These are phyloP conservation scores for Pneumocystis carinii DNA, from an alignment of 1,139 yeast genomes.

Conservation along the genomic window DNA sequence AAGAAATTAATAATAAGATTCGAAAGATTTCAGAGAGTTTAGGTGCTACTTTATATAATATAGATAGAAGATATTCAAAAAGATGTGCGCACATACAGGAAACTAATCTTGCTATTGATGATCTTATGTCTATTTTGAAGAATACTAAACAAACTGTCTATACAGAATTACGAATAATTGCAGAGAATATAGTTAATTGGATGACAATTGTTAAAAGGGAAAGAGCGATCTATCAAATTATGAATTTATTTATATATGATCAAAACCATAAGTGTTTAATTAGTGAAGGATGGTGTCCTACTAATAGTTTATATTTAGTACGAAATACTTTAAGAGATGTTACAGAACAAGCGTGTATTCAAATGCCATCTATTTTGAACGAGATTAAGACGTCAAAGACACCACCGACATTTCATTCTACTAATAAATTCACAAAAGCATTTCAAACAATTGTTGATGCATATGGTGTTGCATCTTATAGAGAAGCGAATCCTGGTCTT, in stretches of 20 bases:
- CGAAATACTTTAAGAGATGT: conserved; percentile 39
- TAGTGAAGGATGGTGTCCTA: conserved; percentile 97
- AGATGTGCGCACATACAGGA: conserved; percentile 46
- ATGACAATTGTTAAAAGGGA: conserved; percentile 55
- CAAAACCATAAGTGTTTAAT: conserved; percentile 71
- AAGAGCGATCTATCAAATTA: conserved; percentile 53
- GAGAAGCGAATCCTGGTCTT: conserved; percentile 90
- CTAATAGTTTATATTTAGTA: conserved; percentile 33
- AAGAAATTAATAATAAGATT: conserved; percentile 49
- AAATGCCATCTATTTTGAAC: conserved; percentile 64
- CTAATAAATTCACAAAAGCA: conserved; percentile 82
- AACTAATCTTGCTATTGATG: conserved; percentile 44
- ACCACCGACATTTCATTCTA: conserved; percentile 87
- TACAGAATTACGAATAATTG: conserved; percentile 62
- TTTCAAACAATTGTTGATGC: conserved; percentile 91
- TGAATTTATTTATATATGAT: conserved; percentile 75
- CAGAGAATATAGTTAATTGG: conserved; percentile 57
- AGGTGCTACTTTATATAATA: conserved; percentile 62
- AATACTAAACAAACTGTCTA: conserved; percentile 56
- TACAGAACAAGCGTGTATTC: conserved; percentile 42
- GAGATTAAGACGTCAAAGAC: conserved; percentile 64
- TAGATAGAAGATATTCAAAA: conserved; percentile 42
- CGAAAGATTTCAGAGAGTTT: conserved; percentile 65
- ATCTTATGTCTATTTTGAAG: conserved; percentile 52
- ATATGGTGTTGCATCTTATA: conserved; percentile 84